Percentiles rank a stretch among this genome's conserved stretches.
phyloP scores from a whole-genome alignment of 2,329 filamentous ascomycete species.

The Trichoderma oligosporum region DNA sequence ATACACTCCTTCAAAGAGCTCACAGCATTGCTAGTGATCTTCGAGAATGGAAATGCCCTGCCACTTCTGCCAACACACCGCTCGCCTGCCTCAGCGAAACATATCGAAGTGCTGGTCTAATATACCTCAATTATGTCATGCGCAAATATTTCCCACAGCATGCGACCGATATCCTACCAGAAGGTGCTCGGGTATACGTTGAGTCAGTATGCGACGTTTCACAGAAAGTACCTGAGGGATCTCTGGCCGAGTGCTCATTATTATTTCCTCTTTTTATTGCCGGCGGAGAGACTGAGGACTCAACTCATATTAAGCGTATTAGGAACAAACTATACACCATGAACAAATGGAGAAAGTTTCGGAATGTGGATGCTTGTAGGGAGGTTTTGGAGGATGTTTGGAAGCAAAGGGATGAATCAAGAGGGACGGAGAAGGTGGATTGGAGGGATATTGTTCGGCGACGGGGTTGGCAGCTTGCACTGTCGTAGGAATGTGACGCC shows the following conservation, averaged over 20 bases:
- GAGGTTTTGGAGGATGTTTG: conserved; percentile 2
- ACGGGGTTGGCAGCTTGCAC: background rate
- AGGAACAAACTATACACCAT: background rate
- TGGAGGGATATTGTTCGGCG: background rate
- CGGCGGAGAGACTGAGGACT: background rate
- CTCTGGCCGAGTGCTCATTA: background rate
- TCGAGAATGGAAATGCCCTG: conserved; percentile 1
- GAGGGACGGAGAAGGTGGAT: background rate
- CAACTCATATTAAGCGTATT: background rate
- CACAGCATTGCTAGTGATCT: background rate
- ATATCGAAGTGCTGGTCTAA: conserved; percentile 1
- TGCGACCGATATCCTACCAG: background rate
- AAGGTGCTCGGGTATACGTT: background rate
- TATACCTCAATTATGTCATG: conserved; percentile 1
- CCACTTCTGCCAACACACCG: background rate
- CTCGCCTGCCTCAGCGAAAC: background rate
- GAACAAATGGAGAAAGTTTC: background rate
- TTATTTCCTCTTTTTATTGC: conserved; percentile 3
- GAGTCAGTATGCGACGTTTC: background rate
- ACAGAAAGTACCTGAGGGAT: background rate
- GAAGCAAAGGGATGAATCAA: background rate
- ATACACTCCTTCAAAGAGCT: background rate
- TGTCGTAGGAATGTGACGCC: background rate
- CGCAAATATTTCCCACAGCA: background rate
- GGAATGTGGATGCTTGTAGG: background rate